These are phyloP conservation scores for Polychaeton citri DNA, from an alignment of 2,329 filamentous ascomycete genomes.

Conservation along the genomic window DNA sequence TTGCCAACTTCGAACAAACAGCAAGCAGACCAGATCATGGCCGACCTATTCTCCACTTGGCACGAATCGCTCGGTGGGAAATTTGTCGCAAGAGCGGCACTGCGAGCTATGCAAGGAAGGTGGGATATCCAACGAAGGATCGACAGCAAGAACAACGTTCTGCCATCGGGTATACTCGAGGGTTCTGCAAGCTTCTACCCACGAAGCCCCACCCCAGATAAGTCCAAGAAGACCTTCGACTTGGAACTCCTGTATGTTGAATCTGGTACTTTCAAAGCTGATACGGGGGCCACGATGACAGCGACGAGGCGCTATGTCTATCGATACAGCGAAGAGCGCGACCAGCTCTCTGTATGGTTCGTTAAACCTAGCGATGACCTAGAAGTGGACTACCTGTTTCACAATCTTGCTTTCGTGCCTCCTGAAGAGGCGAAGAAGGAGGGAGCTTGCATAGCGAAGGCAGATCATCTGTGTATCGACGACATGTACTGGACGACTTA, in stretches of 20 bases:
- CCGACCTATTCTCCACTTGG: conserved; percentile 28
- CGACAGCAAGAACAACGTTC: conserved; percentile 11
- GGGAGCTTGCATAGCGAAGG: conserved; percentile 48
- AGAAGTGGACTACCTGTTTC: conserved; percentile 59
- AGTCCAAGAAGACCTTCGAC: conserved; percentile 11
- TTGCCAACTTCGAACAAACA: conserved; percentile 16
- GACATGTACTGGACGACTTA: conserved; percentile 60
- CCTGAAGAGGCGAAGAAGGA: conserved; percentile 21
- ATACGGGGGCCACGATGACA: conserved; percentile 31
- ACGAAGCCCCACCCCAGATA: conserved; percentile 12
- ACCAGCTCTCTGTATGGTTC: conserved; percentile 61
- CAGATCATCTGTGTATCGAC: conserved; percentile 55
- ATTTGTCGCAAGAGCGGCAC: conserved; percentile 15
- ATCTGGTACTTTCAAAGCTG: conserved; percentile 11
- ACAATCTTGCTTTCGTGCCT: conserved; percentile 48
- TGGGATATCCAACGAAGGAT: conserved; percentile 18
- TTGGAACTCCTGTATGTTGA: conserved; percentile 21
- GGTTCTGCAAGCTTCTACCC: conserved; percentile 19
- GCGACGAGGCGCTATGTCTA: conserved; percentile 58
- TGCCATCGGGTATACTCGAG: conserved; percentile 14
- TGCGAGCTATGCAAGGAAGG: conserved; percentile 20
- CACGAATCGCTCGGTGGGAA: conserved; percentile 11
- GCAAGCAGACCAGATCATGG: conserved; percentile 32
- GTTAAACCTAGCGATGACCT: conserved; percentile 46
- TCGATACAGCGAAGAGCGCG: conserved; percentile 49